Evolutionary conservation across 2,329 filamentous ascomycete species (phyloP), one percentile per base, ranked within the genome.

Genomic region (Colletotrichum limetticola): DNA sequence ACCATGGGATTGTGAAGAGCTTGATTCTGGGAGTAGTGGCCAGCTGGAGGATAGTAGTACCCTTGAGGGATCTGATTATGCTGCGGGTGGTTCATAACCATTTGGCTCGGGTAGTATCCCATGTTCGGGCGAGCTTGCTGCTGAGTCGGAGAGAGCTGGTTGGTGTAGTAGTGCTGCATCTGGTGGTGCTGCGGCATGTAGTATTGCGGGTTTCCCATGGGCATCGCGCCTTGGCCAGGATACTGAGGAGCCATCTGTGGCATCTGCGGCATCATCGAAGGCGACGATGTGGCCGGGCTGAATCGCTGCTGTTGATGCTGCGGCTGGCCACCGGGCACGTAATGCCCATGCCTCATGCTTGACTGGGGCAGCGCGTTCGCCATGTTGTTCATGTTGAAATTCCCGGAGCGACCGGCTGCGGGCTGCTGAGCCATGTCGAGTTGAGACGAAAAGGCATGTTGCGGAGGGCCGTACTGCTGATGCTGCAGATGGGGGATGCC

Each of bases 351-450:
- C 69, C 82, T 82, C 76, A 85, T 87, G 7, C 77, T 78, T 28
- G 79, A 73, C 42, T 83, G 82, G 0, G 87, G 87, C 35, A 89
- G 79, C 61, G 85, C 78, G 74, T 81, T 84, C 35, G 80, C 79
- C 82, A 90, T 83, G 19, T 80, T 75, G 24, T 76, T 79, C 86
- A 89, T 87, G 75, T 86, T 87, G 78, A 86, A 89, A 8, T 82
- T 79, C 5, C 82, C 80, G 37, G 78, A 75, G 53, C 80, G 80
- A 76, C 16, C 77, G 76, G 76, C 65, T 42, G 71, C 58, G 22
- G 76, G 74, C 49, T 80, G 78, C 26, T 72, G 66, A 57, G 80
- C 75, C 82, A 86, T 85, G 67, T 86, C 84, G 75, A 84, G 80
- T 68, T 87, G 86, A 35, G 80, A 78, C 22, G 82, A 79, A 74